These are phyloP conservation scores for Xylaria digitata DNA, from an alignment of 2,329 filamentous ascomycete genomes.

Conservation along the genomic window DNA sequence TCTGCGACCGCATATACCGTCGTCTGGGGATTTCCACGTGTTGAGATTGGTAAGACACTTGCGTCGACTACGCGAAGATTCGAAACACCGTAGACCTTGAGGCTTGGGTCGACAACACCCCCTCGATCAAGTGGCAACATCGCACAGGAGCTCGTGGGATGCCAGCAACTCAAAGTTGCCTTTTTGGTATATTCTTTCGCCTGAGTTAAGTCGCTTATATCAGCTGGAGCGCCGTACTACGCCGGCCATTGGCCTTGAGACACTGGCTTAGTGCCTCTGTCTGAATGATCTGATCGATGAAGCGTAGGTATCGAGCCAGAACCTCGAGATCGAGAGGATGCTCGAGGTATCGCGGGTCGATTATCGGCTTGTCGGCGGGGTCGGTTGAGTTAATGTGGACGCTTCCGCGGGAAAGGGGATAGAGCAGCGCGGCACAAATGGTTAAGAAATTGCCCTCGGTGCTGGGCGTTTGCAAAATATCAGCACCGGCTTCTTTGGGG, in stretches of 20 bases:
- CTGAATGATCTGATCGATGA: constrained; percentile 20
- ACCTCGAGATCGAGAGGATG: constrained; percentile 36
- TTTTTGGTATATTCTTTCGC: constrained; percentile 25
- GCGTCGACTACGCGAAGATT: constrained; percentile 28
- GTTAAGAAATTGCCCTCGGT: constrained; percentile 13
- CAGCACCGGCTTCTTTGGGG: not conserved
- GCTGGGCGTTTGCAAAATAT: not conserved
- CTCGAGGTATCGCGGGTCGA: constrained; percentile 33
- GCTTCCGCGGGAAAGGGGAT: constrained; percentile 37
- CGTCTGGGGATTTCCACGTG: constrained; percentile 22
- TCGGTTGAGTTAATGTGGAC: constrained; percentile 35
- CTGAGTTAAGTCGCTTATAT: constrained; percentile 7
- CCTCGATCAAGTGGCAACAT: constrained; percentile 31
- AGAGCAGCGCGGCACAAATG: not conserved
- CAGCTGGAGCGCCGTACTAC: constrained; percentile 4
- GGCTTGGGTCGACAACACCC: constrained; percentile 16
- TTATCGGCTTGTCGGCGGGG: constrained; percentile 1
- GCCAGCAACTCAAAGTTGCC: constrained; percentile 15
- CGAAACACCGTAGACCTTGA: constrained; percentile 22
- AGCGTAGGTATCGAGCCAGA: constrained; percentile 26
- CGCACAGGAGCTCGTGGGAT: constrained; percentile 25
- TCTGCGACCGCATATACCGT: constrained; percentile 29
- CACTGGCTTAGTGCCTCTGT: constrained; percentile 12
- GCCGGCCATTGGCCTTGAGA: constrained; percentile 12
- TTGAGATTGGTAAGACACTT: constrained; percentile 25